Percentiles rank a stretch among this genome's conserved stretches.
These are phyloP conservation scores for Fraxinus xanthoxyloides DNA, from an alignment of 305 asterid species.

Conservation along the genomic window DNA sequence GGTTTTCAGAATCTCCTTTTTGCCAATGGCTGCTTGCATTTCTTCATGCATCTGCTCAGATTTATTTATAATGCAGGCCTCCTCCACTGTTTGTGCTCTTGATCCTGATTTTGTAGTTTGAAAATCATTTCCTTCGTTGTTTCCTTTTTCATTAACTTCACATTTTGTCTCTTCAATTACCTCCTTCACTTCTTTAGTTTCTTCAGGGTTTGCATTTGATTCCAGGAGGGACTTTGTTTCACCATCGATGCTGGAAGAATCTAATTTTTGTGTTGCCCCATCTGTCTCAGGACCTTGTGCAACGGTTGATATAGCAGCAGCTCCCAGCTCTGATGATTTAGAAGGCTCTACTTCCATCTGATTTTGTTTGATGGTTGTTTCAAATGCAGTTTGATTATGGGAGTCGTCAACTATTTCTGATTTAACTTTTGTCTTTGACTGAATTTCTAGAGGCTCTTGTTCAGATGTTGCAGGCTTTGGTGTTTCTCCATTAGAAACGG, in stretches of 20 bases:
- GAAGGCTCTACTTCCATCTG: conserved; percentile 15
- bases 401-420: conserved; percentile 6
- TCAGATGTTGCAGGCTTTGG: conserved; percentile 28
- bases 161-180: conserved; percentile 24
- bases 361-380: conserved; percentile 11
- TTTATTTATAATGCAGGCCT: conserved; percentile 21
- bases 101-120: conserved; percentile 20
- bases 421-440: conserved; percentile 16
- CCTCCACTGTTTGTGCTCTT: conserved; percentile 20
- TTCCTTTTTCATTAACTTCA: conserved; percentile 24
- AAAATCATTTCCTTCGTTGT: conserved; percentile 24
- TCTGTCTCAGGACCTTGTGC: conserved; percentile 13
- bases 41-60: conserved; percentile 19
- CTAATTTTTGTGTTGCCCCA: conserved; percentile 18
- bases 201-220: conserved; percentile 32
- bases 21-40: conserved; percentile 22
- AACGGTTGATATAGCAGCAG: not conserved
- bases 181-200: conserved; percentile 43
- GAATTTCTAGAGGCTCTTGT: conserved; percentile 23
- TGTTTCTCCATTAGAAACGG: conserved; percentile 21
- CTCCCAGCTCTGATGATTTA: not conserved
- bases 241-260: conserved; percentile 14
- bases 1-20: conserved; percentile 23
- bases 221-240: conserved; percentile 11
- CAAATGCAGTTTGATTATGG: conserved; percentile 15